These are phyloP conservation scores for Podospora australis DNA, from an alignment of 495 filamentous ascomycete genomes.

Conservation along the genomic window DNA sequence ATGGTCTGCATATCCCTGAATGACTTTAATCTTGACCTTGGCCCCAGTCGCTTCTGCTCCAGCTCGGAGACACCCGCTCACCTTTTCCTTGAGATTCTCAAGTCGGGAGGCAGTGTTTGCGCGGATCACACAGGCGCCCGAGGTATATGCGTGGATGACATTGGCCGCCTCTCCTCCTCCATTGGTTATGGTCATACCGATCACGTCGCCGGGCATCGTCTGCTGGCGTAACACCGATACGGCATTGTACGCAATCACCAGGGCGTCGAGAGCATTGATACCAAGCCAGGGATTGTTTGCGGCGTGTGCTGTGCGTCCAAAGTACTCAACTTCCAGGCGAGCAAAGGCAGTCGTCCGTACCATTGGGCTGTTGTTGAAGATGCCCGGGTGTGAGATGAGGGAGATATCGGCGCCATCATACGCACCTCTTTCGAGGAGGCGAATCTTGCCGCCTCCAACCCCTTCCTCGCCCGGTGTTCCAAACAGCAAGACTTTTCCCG, in stretches of 20 bases:
- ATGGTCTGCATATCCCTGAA: constrained; percentile 52
- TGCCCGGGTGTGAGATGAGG: constrained; percentile 56
- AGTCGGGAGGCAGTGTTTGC: constrained; percentile 42
- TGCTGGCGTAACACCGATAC: constrained; percentile 58
- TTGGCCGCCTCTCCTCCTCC: constrained; percentile 57
- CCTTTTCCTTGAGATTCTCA: constrained; percentile 42
- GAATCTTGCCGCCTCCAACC: constrained; percentile 59
- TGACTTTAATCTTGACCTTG: constrained; percentile 38
- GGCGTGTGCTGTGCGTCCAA: constrained; percentile 47
- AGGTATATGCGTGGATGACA: constrained; percentile 54
- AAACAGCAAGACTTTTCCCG: constrained; percentile 55
- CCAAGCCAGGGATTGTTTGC: constrained; percentile 60
- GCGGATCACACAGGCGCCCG: constrained; percentile 46
- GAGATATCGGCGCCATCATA: constrained; percentile 60
- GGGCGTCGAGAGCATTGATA: constrained; percentile 57
- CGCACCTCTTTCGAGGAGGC: constrained; percentile 55
- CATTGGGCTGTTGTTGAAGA: constrained; percentile 33
- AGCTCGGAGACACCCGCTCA: constrained; percentile 53
- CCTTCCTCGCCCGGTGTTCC: constrained; percentile 68
- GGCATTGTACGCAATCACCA: constrained; percentile 56
- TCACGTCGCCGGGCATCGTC: constrained; percentile 53
- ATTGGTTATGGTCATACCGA: constrained; percentile 53
- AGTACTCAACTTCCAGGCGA: constrained; percentile 44
- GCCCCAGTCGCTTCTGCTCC: constrained; percentile 58
- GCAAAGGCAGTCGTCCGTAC: constrained; percentile 46